Evolutionary conservation across 1,139 yeast species (phyloP).

Genomic region (Kluyveromyces sp.): DNA sequence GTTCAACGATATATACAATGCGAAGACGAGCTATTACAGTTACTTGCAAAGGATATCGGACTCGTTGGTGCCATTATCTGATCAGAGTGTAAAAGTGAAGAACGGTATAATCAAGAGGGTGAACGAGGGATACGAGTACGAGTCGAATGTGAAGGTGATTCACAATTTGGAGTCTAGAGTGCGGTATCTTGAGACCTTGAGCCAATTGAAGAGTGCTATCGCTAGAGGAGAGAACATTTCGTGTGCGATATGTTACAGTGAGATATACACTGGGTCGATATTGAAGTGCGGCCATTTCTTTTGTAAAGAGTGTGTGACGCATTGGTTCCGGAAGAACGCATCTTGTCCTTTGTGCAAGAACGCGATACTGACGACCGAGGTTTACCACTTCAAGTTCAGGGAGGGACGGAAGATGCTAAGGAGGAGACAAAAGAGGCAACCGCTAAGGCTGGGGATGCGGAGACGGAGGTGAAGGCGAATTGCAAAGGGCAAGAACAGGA

Average conservation of each 20-base stretch:
- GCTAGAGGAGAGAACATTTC: constrained; percentile 26
- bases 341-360: constrained; percentile 80
- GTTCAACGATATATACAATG: constrained; percentile 63
- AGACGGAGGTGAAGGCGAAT: background rate
- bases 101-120: constrained; percentile 24
- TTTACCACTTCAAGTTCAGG: constrained; percentile 29
- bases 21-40: constrained; percentile 70
- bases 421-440: background rate
- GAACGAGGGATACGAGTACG: constrained; percentile 14
- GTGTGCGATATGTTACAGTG: constrained; percentile 72
- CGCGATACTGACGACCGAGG: constrained; percentile 40
- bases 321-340: constrained; percentile 54
- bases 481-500: background rate
- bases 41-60: constrained; percentile 84
- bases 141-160: constrained; percentile 22
- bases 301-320: constrained; percentile 66
- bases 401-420: constrained; percentile 7
- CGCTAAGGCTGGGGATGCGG: background rate
- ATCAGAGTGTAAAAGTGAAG: constrained; percentile 16
- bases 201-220: constrained; percentile 21
- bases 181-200: constrained; percentile 52
- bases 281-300: constrained; percentile 88
- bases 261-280: constrained; percentile 65
- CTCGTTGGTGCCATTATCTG: constrained; percentile 39
- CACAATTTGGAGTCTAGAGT: constrained; percentile 45